Evolutionary conservation across 108 stramenopile genomes (phyloP).

Genomic region (Cyclostephanos invisitatus): DNA sequence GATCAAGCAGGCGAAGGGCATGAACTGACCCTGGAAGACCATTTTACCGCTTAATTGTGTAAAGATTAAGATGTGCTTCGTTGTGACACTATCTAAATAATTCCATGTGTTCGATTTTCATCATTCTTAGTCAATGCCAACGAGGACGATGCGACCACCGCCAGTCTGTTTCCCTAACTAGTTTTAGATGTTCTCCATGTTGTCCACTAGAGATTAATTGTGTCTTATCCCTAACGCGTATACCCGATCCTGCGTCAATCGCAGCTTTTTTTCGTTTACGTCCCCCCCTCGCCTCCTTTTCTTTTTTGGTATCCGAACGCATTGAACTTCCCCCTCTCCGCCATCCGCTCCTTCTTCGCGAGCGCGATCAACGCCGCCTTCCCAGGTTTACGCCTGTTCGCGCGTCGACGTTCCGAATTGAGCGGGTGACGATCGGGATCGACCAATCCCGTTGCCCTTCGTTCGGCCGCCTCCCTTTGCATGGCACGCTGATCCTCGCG

Average conservation of each 20-base stretch:
- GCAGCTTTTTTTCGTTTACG: too few relatives aligned
- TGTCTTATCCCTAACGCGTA: too few relatives aligned
- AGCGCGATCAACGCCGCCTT: conserved; percentile 24
- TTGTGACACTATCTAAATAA: too few relatives aligned
- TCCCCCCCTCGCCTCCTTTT: conserved; percentile 5
- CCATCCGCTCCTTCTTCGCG: conserved; percentile 30
- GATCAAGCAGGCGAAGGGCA: not conserved
- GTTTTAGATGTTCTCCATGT: too few relatives aligned
- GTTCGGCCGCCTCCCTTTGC: conserved; percentile 76
- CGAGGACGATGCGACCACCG: too few relatives aligned
- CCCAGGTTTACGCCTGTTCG: conserved; percentile 80
- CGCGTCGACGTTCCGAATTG: conserved; percentile 83
- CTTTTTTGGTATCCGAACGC: conserved; percentile 49
- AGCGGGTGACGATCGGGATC: conserved; percentile 64
- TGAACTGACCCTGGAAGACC: conserved; percentile 13
- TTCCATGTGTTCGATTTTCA: too few relatives aligned
- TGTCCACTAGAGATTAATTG: too few relatives aligned
- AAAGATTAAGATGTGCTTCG: too few relatives aligned
- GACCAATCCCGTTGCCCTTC: conserved; percentile 46
- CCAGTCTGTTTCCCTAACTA: too few relatives aligned
- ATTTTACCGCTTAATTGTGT: not conserved
- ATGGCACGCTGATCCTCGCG: conserved; percentile 70
- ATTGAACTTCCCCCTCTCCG: conserved; percentile 37
- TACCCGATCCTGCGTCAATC: too few relatives aligned
- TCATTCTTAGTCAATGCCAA: too few relatives aligned